Conservation (phyloP, 2,329 filamentous ascomycete genomes). For the Paracamarosporium sp. region DNA sequence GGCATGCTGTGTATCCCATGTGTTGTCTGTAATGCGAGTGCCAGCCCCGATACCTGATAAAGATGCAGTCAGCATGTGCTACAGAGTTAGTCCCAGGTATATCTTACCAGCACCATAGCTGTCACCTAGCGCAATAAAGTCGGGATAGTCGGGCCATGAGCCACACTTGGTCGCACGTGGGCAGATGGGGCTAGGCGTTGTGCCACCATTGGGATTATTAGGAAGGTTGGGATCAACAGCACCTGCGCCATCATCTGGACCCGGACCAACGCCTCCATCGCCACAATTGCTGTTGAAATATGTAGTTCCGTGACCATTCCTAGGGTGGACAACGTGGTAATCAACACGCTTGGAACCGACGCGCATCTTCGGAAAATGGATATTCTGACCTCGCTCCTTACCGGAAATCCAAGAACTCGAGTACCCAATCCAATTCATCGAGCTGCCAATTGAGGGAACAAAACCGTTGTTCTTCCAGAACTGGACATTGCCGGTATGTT, state of each 20-base stretch:
- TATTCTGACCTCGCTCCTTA: not conserved
- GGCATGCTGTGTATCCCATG: too few species aligned
- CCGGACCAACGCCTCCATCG: not conserved
- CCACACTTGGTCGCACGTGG: too few species aligned
- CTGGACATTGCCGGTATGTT: not conserved
- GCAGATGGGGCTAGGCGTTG: too few species aligned
- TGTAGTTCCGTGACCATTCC: not conserved
- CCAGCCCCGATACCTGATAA: too few species aligned
- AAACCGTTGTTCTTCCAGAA: not conserved
- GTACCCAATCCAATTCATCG: not conserved
- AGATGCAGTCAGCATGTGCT: too few species aligned
- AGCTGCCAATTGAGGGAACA: not conserved
- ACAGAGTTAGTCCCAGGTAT: too few species aligned
- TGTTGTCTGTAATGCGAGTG: too few species aligned
- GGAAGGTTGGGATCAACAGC: not conserved
- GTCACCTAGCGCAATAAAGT: too few species aligned
- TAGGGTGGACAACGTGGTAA: not conserved
- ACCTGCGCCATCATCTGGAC: not conserved
- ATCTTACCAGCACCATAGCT: too few species aligned
- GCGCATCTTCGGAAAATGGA: not conserved
- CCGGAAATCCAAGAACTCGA: not conserved
- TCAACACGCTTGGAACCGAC: not conserved
- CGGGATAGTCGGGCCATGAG: too few species aligned
- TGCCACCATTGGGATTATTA: too few species aligned
- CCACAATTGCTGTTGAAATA: not conserved